A percentile compares a stretch with the other conserved stretches of the same genome.
phyloP scores from a whole-genome alignment of 768 basidiomycete species.

The Termitomyces sp. region DNA sequence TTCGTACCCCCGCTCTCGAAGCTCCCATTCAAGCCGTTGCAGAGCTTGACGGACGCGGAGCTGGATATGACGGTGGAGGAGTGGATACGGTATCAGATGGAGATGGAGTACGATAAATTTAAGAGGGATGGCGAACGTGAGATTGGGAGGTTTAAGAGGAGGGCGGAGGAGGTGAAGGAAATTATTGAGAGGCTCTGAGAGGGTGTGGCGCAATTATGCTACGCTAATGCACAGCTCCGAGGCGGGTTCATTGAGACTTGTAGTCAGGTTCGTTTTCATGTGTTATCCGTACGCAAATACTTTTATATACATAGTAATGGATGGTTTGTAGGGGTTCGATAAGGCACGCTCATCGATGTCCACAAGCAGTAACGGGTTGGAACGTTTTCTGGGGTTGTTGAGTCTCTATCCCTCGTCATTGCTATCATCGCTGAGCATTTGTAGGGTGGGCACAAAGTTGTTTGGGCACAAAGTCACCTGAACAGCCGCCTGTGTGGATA shows the following conservation, averaged over 20 bases:
- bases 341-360: neutral
- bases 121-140: constrained; percentile 41
- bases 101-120: constrained; percentile 55
- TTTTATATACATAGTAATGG: neutral
- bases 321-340: neutral
- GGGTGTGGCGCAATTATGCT: neutral
- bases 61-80: constrained; percentile 79
- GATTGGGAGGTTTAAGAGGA: constrained; percentile 33
- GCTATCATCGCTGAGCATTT: neutral
- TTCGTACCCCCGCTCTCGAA: constrained; percentile 37
- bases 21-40: constrained; percentile 38
- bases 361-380: neutral
- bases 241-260: neutral
- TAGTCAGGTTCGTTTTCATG: neutral
- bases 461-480: too few species aligned
- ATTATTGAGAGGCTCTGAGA: constrained; percentile 30
- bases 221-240: neutral
- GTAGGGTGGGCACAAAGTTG: too few species aligned
- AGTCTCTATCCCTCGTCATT: neutral
- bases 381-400: neutral
- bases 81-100: constrained; percentile 76
- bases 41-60: constrained; percentile 57
- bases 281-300: neutral
- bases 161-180: constrained; percentile 36
- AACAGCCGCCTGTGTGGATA: too few species aligned